Evolutionary conservation across 306 rosid genomes (phyloP).

Genomic region (Vigna hirtella): DNA sequence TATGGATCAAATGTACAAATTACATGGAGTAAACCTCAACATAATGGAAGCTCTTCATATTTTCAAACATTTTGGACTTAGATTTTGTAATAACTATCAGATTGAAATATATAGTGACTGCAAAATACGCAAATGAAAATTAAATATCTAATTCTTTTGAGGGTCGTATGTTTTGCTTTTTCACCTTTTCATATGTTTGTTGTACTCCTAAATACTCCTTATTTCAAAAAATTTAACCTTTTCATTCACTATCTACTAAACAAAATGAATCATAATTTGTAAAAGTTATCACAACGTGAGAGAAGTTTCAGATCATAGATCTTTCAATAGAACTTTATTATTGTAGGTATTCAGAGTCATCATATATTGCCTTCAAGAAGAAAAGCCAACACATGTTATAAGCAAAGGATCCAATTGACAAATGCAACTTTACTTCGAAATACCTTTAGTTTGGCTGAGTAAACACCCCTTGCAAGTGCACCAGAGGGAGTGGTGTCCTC

Average conservation of each 20-base stretch:
- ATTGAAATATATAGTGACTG: conserved; percentile 12
- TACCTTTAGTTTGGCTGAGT: conserved; percentile 89
- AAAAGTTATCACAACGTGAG: not conserved
- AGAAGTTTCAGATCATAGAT: conserved; percentile 19
- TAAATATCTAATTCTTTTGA: not conserved
- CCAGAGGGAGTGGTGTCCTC: conserved; percentile 96
- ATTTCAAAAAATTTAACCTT: not conserved
- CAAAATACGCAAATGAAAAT: conserved; percentile 1
- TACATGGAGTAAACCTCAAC: not conserved
- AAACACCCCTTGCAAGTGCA: conserved; percentile 84
- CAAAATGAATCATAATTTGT: conserved; percentile 7
- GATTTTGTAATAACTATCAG: conserved; percentile 13
- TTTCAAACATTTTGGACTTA: not conserved
- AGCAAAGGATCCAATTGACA: conserved; percentile 14
- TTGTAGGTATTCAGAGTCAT: not conserved
- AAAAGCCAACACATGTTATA: not conserved
- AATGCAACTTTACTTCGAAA: not conserved
- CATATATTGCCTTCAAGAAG: conserved; percentile 9
- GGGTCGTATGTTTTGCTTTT: not conserved
- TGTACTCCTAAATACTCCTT: not conserved
- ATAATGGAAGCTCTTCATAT: too few species aligned
- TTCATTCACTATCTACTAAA: not conserved
- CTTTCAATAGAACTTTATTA: not conserved
- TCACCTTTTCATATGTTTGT: not conserved
- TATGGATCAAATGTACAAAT: conserved; percentile 4